These are phyloP conservation scores for Colletotrichum chlorophyti DNA, from an alignment of 2,329 filamentous ascomycete genomes.

Conservation along the genomic window DNA sequence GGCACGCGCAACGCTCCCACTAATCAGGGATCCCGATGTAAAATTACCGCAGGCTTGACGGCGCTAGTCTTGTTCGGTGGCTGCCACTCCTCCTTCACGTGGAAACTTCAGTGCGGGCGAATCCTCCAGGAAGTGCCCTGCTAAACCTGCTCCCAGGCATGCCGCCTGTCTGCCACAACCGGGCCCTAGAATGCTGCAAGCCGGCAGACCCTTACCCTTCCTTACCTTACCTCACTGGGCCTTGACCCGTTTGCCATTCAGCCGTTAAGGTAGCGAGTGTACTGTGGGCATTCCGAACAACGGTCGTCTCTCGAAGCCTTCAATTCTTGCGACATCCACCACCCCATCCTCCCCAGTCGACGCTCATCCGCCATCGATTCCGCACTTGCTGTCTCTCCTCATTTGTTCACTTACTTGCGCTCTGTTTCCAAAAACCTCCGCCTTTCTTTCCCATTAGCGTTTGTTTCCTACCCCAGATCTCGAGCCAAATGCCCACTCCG, in stretches of 20 bases:
- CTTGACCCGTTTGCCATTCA: too few relatives aligned
- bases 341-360: too few relatives aligned
- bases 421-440: too few relatives aligned
- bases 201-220: neutral
- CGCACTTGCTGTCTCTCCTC: constrained; percentile 24
- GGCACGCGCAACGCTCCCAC: neutral
- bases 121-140: constrained; percentile 14
- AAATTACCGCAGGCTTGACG: constrained; percentile 5
- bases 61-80: constrained; percentile 17
- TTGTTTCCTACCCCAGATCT: constrained; percentile 20
- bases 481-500: constrained; percentile 45
- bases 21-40: too few relatives aligned
- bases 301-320: too few relatives aligned
- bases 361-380: too few relatives aligned
- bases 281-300: too few relatives aligned
- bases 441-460: constrained; percentile 16
- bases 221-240: neutral
- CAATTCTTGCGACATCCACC: too few relatives aligned
- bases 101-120: neutral
- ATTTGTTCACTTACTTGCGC: constrained; percentile 10
- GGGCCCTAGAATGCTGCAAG: constrained; percentile 10
- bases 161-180: neutral
- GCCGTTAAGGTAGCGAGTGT: too few relatives aligned
- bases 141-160: neutral
- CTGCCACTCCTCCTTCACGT: constrained; percentile 22